Conservation (phyloP, 129 eudicot genomes). For the Helichrysum umbraculigerum region DNA sequence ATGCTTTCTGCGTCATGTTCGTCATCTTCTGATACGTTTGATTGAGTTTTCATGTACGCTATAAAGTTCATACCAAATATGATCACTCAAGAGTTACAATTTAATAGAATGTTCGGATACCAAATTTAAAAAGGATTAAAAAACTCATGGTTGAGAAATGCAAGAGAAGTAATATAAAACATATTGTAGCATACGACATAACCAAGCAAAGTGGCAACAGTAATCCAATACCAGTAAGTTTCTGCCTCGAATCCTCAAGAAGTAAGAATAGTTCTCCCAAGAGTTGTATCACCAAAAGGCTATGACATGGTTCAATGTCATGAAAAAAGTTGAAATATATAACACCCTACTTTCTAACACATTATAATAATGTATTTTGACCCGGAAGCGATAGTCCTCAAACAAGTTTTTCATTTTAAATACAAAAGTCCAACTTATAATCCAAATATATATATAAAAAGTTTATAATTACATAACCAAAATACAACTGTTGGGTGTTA, state of each 20-base stretch:
- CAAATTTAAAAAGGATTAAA: background rate
- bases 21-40: constrained; percentile 34
- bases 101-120: background rate
- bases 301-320: background rate
- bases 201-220: constrained; percentile 63
- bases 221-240: constrained; percentile 68
- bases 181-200: constrained; percentile 47
- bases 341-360: too few relatives aligned
- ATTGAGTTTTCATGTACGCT: constrained; percentile 61
- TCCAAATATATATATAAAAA: too few relatives aligned
- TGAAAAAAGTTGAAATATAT: background rate
- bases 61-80: constrained; percentile 8
- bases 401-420: too few relatives aligned
- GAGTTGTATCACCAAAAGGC: constrained; percentile 28
- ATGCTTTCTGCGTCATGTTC: background rate
- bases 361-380: too few relatives aligned
- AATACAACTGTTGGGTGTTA: too few relatives aligned
- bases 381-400: too few relatives aligned
- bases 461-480: too few relatives aligned
- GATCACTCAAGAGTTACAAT: background rate
- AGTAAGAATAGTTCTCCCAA: background rate
- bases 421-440: too few relatives aligned
- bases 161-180: constrained; percentile 43
- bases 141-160: constrained; percentile 58
- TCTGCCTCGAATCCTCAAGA: constrained; percentile 54